Evolutionary conservation across 306 rosid genomes (phyloP), one percentile per base, ranked within the genome.

Genomic region (Delonix regia): DNA sequence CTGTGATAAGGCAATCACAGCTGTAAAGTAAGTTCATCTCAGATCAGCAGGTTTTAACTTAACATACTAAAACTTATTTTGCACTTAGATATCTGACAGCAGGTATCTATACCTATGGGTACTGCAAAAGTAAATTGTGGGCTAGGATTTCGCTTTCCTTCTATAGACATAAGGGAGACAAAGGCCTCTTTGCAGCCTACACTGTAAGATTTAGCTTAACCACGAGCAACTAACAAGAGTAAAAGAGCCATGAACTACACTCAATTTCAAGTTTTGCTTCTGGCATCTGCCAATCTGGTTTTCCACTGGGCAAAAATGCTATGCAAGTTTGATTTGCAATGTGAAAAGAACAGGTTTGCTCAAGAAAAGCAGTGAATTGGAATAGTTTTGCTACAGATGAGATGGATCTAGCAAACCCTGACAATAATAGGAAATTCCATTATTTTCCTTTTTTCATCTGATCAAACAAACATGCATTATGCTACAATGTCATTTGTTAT

Each of bases 251-350:
- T 48, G 5, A 45, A 45, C 55, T 69, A 45, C 5, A 21, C 21
- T 22, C 52, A 12, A 22, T 12, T 42, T 12, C 5, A 22, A 65
- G 49, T 9, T n/a, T 27, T 62, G n/a, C 5, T 18, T 1, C n/a
- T 63, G 27, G 69, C 13, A 3, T 63, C 14, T 7, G 44, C 15
- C 27, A 0, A 13, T n/a, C 25, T 12, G 72, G 53, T 44, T 24
- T 66, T 67, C 52, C 34, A 67, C 53, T 12, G 72, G 53, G 34
- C 56, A 42, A 68, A 11, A 24, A 68, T 47, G 73, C 38, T 22
- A 24, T 13, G 71, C 55, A 68, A 13, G 56, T 7, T 42, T 42
- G 24, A 24, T 39, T 66, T 39, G n/a, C 21, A 39, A 66, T 2
- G 33, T 22, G 12, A n/a, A 69, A 69, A 44, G 22, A 72, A 72